These are phyloP conservation scores for Ilyonectria sp. DNA, from an alignment of 2,329 filamentous ascomycete species.

Conservation along the genomic window DNA sequence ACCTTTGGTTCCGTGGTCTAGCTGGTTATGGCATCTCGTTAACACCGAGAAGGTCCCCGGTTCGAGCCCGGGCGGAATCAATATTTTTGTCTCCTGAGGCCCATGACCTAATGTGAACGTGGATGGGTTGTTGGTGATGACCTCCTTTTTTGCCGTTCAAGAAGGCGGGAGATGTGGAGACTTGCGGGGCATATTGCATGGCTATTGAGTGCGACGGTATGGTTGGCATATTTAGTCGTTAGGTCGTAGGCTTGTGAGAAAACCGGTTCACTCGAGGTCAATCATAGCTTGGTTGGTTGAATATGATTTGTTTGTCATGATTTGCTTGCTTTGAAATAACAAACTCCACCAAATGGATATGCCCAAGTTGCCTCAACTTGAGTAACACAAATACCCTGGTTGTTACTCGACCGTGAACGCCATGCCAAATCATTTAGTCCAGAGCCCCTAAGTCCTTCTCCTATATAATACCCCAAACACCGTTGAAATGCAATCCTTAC, in stretches of 20 bases:
- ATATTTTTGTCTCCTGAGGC: constrained; percentile 22
- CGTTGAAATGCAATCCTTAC: constrained; percentile 39
- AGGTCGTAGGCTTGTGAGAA: neutral
- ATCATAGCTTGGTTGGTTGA: neutral
- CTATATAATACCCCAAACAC: constrained; percentile 28
- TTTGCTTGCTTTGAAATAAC: constrained; percentile 6
- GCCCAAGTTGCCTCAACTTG: too few relatives aligned
- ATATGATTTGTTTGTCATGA: neutral
- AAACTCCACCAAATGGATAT: neutral
- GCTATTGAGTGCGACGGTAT: neutral
- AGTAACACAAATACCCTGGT: constrained; percentile 4
- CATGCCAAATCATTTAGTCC: constrained; percentile 26
- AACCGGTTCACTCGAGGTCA: too few relatives aligned
- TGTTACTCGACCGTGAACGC: constrained; percentile 32
- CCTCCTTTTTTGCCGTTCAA: neutral
- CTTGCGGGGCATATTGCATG: neutral
- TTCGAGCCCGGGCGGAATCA: constrained; percentile 34
- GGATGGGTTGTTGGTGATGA: neutral
- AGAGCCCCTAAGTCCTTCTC: constrained; percentile 14
- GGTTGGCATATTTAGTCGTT: neutral
- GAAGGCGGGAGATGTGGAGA: neutral
- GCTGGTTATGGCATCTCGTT: constrained; percentile 22
- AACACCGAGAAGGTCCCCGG: constrained; percentile 31
- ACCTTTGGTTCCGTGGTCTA: constrained; percentile 34
- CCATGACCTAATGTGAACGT: neutral